phyloP scores from a whole-genome alignment of 78 protist species.

The Tieghemostelium lacteum region DNA sequence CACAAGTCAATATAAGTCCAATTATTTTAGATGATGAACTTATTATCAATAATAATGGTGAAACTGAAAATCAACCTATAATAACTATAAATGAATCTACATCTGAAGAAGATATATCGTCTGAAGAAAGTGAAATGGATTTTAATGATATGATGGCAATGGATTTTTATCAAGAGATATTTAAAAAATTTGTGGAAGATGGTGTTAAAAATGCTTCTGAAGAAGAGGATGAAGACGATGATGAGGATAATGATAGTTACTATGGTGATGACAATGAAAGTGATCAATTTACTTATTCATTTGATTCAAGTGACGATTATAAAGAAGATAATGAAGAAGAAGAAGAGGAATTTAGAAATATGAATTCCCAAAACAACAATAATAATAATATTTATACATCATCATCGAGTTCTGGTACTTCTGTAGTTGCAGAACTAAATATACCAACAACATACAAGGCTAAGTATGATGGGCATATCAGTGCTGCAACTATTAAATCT shows the following conservation, averaged over 20 bases:
- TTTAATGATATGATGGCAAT: too few species aligned
- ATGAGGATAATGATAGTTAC: neutral
- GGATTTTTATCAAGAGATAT: slow-evolving; percentile 34
- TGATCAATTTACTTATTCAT: neutral
- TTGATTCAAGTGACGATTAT: neutral
- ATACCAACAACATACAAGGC: slow-evolving; percentile 22
- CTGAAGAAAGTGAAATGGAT: too few species aligned
- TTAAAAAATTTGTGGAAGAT: neutral
- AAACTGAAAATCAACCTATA: too few species aligned
- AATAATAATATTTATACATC: neutral
- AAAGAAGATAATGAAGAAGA: neutral
- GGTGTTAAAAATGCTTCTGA: neutral
- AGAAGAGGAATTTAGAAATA: neutral
- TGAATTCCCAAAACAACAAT: too few species aligned
- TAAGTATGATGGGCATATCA: slow-evolving; percentile 49
- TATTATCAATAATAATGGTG: too few species aligned
- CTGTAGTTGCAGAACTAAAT: neutral
- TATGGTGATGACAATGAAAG: neutral
- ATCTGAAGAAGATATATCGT: too few species aligned
- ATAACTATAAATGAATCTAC: too few species aligned
- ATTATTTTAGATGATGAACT: too few species aligned
- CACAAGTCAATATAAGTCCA: neutral
- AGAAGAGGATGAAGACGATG: slow-evolving; percentile 18
- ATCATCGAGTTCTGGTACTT: too few species aligned
- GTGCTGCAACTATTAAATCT: slow-evolving; percentile 69